Base-by-base conservation (phyloP, 371 early-diverging fungal species). In the Batrachochytrium dendrobatidis region DNA sequence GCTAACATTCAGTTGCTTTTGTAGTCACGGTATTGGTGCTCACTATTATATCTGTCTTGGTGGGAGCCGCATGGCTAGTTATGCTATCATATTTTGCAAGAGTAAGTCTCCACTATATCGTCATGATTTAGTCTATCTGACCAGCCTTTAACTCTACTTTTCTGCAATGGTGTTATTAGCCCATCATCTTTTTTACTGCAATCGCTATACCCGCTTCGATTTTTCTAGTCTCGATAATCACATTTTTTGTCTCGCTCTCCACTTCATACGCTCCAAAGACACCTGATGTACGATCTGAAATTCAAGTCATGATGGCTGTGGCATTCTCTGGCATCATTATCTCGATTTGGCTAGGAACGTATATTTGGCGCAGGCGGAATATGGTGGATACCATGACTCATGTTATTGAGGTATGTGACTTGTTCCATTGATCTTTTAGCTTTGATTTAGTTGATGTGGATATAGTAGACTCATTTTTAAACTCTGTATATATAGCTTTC, bases 401-500 rank as follows among this genome's bases (percentile, higher is more conserved):
- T 29, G 26, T 45, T 56, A 56, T 61, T 45, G 48, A 44, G 35
- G 46, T 18, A 4, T 26, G 46, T 12, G 22, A n/a, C n/a, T n/a
- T n/a, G n/a, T n/a, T n/a, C n/a, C n/a, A n/a, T n/a, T n/a, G n/a
- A 55, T 46, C 49, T 55, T 10, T 5, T 20, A 3, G 28, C 33
- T 24, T 39, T 29, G 55, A 44, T 26, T 1, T 55, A 26, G 33
- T 31, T 30, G 61, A 18, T 54, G 18, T 50, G 18, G 46, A 45
- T 54, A 22, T 6, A 17, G 7, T 6, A 5, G 5, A 24, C 4
- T 46, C 7, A 28, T 46, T 4, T 18, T 46, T 22, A 18, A 22
- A 8, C 18, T n/a, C 18, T 8, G 4, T 28, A 46, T 8, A 4
- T 28, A 4, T 28, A 87, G 85, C 74, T 90, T 44, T 83, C 90